phyloP scores from a whole-genome alignment of 768 basidiomycete genomes.

The Lentinula boryana region DNA sequence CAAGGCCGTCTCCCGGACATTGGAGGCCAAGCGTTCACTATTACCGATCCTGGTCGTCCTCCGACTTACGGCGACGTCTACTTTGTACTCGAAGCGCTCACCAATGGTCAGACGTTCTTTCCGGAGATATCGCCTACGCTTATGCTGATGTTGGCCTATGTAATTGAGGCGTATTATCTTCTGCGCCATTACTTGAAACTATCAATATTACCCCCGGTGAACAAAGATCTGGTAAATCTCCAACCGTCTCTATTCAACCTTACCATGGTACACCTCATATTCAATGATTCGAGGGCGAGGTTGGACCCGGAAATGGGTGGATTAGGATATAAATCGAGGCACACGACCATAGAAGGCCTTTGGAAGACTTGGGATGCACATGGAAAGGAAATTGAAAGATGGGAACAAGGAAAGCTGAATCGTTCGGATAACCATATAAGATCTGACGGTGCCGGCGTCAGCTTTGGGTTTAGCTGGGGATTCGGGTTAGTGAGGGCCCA shows the following conservation, averaged over 20 bases:
- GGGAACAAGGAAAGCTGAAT: slow-evolving; percentile 4
- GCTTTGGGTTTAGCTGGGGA: slow-evolving; percentile 40
- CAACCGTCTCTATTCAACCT: slow-evolving; percentile 57
- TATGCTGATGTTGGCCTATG: slow-evolving; percentile 58
- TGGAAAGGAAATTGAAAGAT: slow-evolving; percentile 18
- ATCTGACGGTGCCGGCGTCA: slow-evolving; percentile 37
- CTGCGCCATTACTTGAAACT: slow-evolving; percentile 27
- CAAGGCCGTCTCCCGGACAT: slow-evolving; percentile 45
- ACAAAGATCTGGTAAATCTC: slow-evolving; percentile 45
- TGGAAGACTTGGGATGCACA: slow-evolving; percentile 50
- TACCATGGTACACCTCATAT: slow-evolving; percentile 48
- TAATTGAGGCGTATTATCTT: slow-evolving; percentile 53
- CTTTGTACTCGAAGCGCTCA: slow-evolving; percentile 45
- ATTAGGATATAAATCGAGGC: slow-evolving; percentile 54
- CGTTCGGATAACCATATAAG: slow-evolving; percentile 26
- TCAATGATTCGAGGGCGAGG: slow-evolving; percentile 62
- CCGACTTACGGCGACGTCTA: slow-evolving; percentile 62
- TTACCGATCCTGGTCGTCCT: slow-evolving; percentile 62
- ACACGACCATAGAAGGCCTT: slow-evolving; percentile 54
- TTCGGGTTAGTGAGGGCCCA: slow-evolving; percentile 23
- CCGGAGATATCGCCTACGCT: slow-evolving; percentile 50
- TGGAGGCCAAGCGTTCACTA: slow-evolving; percentile 63
- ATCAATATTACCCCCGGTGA: slow-evolving; percentile 31
- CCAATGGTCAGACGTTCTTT: slow-evolving; percentile 52
- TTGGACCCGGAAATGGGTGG: slow-evolving; percentile 50